Evolutionary conservation across 2,329 filamentous ascomycete species (phyloP), one percentile per base, ranked within the genome.

Genomic region (Aspergillus latus): DNA sequence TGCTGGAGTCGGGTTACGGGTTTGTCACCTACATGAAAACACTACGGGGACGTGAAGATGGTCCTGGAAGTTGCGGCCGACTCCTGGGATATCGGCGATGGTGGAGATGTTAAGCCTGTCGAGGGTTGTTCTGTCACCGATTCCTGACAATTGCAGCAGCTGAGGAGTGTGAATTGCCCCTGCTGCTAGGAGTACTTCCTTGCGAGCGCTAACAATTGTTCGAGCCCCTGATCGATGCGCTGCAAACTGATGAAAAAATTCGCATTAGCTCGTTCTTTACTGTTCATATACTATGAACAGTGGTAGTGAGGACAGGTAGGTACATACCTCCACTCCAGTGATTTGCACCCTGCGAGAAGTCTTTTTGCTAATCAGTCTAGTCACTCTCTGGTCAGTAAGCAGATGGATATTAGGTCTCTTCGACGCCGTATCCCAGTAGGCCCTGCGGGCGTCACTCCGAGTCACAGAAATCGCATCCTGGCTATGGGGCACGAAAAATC

Each of bases 31-130:
- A 55, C 53, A 55, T 10, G 53, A 55, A 39, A 36, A 50, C 16
- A 47, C 53, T 6, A 56, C 53, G 2, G 53, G 47, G 21, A 56
- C 15, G 32, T 45, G 51, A 16, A 51, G 29, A 42, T 56, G 54
- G 40, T 56, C 54, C 15, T 56, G 54, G 32, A 56, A 28, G 30
- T 56, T 56, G 10, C 42, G 42, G n/a, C 54, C 54, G 15, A 56
- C 48, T 1, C 48, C 48, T 10, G 54, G 48, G 9, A 52, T 30
- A 5, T 56, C 43, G 30, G 42, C 47, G 5, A 56, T 32, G 1
- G 34, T 40, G 11, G 54, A 5, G 48, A 56, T 56, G 21, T 47
- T 52, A 16, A 43, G 34, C 13, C 8, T 2, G 30, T 32, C 37
- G 16, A 52, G 48, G 21, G 43, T 5, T 4, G 30, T 6, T 3